These are phyloP conservation scores for Pythium brassicae DNA, from an alignment of 352 stramenopile genomes.

Conservation along the genomic window DNA sequence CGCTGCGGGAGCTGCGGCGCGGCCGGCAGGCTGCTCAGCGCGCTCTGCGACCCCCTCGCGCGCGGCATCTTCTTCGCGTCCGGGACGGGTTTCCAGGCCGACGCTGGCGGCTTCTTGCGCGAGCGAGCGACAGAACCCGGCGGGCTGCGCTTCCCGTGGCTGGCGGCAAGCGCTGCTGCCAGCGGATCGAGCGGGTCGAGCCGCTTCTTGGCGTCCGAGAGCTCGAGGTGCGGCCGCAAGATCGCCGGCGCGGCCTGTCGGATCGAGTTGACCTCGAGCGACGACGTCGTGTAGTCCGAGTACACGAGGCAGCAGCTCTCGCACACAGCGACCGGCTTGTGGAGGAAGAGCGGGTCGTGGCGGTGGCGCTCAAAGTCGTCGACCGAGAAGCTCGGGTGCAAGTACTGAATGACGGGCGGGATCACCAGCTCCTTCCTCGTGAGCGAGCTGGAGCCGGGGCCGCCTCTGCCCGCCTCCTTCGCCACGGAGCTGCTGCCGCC, in stretches of 20 bases:
- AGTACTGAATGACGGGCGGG: conserved; percentile 89
- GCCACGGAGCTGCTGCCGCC: conserved; percentile 4
- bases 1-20: conserved; percentile 52
- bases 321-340: conserved; percentile 90
- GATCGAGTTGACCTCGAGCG: conserved; percentile 70
- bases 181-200: conserved; percentile 41
- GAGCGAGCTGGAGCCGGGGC: conserved; percentile 1
- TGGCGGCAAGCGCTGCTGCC: conserved; percentile 3
- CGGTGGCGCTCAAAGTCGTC: conserved; percentile 88
- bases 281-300: conserved; percentile 77
- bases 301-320: conserved; percentile 94
- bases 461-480: conserved; percentile 5
- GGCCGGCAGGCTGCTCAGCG: conserved; percentile 29
- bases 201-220: conserved; percentile 36
- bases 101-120: conserved; percentile 35
- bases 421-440: conserved; percentile 70
- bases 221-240: conserved; percentile 52
- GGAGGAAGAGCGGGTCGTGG: conserved; percentile 92
- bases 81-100: conserved; percentile 57
- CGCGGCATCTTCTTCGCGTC: conserved; percentile 1
- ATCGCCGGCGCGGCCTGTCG: conserved; percentile 57
- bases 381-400: conserved; percentile 83
- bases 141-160: conserved; percentile 1
- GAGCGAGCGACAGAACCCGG: background rate
- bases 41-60: conserved; percentile 15